phyloP scores from a whole-genome alignment of 208 protist genomes.

The Leishmania aethiopica region DNA sequence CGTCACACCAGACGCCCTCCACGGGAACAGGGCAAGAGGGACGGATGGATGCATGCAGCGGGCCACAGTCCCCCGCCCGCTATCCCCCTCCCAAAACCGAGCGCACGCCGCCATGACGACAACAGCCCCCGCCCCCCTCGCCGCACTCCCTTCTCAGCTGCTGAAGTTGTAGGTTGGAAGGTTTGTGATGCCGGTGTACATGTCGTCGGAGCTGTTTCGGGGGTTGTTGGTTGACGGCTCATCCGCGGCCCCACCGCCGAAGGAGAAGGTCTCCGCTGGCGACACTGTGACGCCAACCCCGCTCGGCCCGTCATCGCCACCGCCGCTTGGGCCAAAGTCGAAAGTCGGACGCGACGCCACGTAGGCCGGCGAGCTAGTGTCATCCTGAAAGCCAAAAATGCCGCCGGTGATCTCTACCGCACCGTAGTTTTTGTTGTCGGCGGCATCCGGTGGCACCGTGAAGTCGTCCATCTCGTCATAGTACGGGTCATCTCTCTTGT shows the following conservation, averaged over 20 bases:
- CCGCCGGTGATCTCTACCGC: constrained; percentile 42
- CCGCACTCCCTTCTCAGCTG: constrained; percentile 28
- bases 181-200: constrained; percentile 33
- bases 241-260: constrained; percentile 11
- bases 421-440: constrained; percentile 16
- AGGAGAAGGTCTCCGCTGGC: constrained; percentile 8
- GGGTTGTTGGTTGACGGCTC: constrained; percentile 1
- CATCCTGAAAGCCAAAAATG: constrained; percentile 36
- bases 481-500: constrained; percentile 59
- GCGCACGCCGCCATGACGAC: neutral
- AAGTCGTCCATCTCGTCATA: constrained; percentile 83
- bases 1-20: neutral
- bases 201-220: constrained; percentile 6
- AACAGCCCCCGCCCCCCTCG: neutral
- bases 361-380: constrained; percentile 3
- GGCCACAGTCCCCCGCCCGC: neutral
- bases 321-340: constrained; percentile 53
- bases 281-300: neutral
- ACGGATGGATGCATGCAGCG: neutral
- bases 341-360: constrained; percentile 49
- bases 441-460: constrained; percentile 31
- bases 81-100: neutral
- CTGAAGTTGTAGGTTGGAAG: constrained; percentile 78
- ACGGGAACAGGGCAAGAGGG: neutral
- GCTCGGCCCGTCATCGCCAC: constrained; percentile 15